Evolutionary conservation across 768 basidiomycete genomes (phyloP), one percentile per base, ranked within the genome.

Genomic region (Tricholoma matsutake): DNA sequence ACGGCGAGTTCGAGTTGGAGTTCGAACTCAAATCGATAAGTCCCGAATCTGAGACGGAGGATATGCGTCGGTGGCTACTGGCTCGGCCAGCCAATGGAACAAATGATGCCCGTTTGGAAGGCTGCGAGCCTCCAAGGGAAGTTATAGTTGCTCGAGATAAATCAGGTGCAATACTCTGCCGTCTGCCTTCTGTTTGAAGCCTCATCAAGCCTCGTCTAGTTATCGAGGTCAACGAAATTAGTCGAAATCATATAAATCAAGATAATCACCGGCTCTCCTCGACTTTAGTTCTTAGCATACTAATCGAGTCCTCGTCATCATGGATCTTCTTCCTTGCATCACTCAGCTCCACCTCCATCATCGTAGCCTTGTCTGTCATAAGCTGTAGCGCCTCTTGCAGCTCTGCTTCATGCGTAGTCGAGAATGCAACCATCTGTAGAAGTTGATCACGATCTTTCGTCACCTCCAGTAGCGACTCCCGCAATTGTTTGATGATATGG

Each of bases 201-300:
- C 90, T 84, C 92, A 94, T 94, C 56, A 94, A 79, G 25, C 91
- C 92, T 49, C 92, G 88, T 66, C 92, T 92, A 69, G 28, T 11
- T 25, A 35, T 25, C 6, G 8, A 29, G n/a, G 43, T 54, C 14
- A 45, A 11, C 65, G 60, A 57, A 37, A 63, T 60, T 59, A 60
- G 10, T 63, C 41, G 52, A 29, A 39, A 34, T 32, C 35, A 16
- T 45, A 20, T 32, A 20, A 52, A 58, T 54, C 37, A 14, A 65
- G 41, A 53, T 34, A 69, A 83, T 20, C 66, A 90, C 91, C 92
- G 83, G 79, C 90, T 92, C 73, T 94, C 92, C 67, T 94, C 92
- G 3, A 94, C 90, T 71, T 93, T 94, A n/a, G 84, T 79, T 35
- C 92, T 83, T 54, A 94, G 76, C 72, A 94, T 75, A 2, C 78